These are phyloP conservation scores for Crithidia sp. DNA, from an alignment of 208 protist species.

Conservation along the genomic window DNA sequence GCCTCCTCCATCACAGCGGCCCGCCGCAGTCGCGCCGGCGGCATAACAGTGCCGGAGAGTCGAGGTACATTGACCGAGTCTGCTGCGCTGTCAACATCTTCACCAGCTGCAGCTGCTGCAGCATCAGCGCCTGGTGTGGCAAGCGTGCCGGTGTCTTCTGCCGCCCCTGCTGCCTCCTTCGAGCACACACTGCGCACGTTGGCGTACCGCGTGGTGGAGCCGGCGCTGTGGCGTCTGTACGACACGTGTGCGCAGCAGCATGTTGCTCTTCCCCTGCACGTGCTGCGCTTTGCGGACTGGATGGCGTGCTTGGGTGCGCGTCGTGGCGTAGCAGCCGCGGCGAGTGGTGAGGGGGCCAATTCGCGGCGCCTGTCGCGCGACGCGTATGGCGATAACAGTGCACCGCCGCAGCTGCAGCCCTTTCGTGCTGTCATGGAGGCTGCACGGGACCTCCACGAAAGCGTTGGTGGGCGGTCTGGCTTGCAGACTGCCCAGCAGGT, in stretches of 20 bases:
- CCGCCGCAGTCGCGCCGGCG: constrained; percentile 1
- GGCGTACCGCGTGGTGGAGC: constrained; percentile 81
- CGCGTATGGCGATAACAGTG: neutral
- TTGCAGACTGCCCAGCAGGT: constrained; percentile 62
- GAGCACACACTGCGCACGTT: constrained; percentile 61
- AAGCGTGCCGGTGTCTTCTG: neutral
- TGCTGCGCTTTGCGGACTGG: constrained; percentile 24
- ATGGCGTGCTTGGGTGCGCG: neutral
- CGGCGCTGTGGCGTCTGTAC: constrained; percentile 66
- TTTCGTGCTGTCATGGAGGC: constrained; percentile 18
- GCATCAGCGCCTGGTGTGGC: neutral
- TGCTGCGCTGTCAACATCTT: neutral
- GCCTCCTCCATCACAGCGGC: constrained; percentile 43
- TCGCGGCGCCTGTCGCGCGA: neutral
- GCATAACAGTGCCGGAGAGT: neutral
- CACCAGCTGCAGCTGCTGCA: neutral
- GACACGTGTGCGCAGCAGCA: constrained; percentile 19
- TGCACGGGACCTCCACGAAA: constrained; percentile 16
- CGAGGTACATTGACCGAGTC: neutral
- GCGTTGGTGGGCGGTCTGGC: constrained; percentile 31
- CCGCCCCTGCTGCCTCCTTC: constrained; percentile 11
- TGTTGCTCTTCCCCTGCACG: constrained; percentile 16
- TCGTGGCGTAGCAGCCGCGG: neutral
- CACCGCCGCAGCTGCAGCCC: neutral
- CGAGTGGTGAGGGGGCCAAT: neutral